Evolutionary conservation across 306 rosid species (phyloP).

Genomic region (Trifolium repens): DNA sequence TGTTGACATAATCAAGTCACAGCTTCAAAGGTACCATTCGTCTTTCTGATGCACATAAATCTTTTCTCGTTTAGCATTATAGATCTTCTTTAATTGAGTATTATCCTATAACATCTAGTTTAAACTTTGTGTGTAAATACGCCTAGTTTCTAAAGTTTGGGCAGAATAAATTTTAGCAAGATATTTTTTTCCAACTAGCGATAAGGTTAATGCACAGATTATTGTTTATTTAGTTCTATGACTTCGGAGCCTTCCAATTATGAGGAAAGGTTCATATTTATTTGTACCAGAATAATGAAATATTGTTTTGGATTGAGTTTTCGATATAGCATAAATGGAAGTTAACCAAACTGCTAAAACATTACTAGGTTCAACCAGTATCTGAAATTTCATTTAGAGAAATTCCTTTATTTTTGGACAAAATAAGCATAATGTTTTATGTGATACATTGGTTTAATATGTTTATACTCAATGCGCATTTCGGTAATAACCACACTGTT

Average conservation of each 20-base stretch:
- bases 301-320: conserved; percentile 5
- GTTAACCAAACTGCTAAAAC: neutral
- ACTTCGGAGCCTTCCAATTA: neutral
- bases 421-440: neutral
- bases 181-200: conserved; percentile 16
- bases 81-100: conserved; percentile 29
- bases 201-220: neutral
- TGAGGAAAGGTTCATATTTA: conserved; percentile 1
- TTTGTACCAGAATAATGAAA: neutral
- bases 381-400: neutral
- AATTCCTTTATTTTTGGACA: neutral
- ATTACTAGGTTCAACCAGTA: neutral
- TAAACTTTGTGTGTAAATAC: neutral
- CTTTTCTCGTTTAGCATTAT: conserved; percentile 15
- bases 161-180: conserved; percentile 2
- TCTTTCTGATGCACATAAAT: conserved; percentile 21
- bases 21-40: conserved; percentile 75
- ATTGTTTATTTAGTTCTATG: neutral
- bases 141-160: conserved; percentile 1
- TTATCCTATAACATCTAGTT: conserved; percentile 5
- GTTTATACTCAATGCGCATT: conserved; percentile 14
- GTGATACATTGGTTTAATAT: neutral
- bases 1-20: conserved; percentile 96
- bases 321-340: neutral
- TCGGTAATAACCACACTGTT: neutral